Conservation (phyloP, 2,329 filamentous ascomycete species). For the Phaeoacremonium minimum region DNA sequence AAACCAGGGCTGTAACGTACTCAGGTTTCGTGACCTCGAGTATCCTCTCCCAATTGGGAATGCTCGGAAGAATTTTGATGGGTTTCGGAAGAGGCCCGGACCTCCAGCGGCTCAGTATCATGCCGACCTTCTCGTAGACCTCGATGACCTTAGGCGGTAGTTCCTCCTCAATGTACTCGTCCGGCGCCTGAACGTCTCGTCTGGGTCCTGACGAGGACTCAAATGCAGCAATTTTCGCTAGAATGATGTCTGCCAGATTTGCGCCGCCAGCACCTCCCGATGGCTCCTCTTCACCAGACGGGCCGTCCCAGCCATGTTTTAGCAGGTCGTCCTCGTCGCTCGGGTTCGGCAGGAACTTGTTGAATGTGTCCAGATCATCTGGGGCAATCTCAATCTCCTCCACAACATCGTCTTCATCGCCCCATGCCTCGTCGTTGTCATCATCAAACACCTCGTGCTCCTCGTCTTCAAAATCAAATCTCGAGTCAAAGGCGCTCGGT, state of each 20-base stretch:
- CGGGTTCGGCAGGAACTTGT: slow-evolving; percentile 71
- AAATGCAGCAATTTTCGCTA: slow-evolving; percentile 89
- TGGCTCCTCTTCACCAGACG: slow-evolving; percentile 35
- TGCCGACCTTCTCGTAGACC: slow-evolving; percentile 88
- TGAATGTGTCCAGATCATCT: slow-evolving; percentile 83
- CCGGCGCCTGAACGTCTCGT: slow-evolving; percentile 43
- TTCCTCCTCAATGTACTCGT: slow-evolving; percentile 70
- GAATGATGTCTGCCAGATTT: slow-evolving; percentile 87
- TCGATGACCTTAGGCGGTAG: slow-evolving; percentile 89
- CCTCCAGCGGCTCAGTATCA: slow-evolving; percentile 88
- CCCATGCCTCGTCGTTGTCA: slow-evolving; percentile 68
- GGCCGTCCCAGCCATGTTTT: slow-evolving; percentile 55
- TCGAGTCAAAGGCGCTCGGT: slow-evolving; percentile 67
- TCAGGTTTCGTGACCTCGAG: slow-evolving; percentile 62
- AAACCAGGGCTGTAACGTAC: no score
- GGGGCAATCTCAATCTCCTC: slow-evolving; percentile 81
- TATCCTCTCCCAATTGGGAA: slow-evolving; percentile 89
- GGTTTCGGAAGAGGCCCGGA: slow-evolving; percentile 95
- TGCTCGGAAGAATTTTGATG: slow-evolving; percentile 91
- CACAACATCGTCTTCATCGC: slow-evolving; percentile 70
- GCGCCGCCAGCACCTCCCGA: slow-evolving; percentile 52
- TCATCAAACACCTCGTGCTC: slow-evolving; percentile 42
- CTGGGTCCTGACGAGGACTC: slow-evolving; percentile 57
- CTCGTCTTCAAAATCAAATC: slow-evolving; percentile 57
- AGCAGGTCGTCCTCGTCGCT: slow-evolving; percentile 67